These are phyloP conservation scores for Curvularia spicifera DNA, from an alignment of 2,329 filamentous ascomycete species.

Conservation along the genomic window DNA sequence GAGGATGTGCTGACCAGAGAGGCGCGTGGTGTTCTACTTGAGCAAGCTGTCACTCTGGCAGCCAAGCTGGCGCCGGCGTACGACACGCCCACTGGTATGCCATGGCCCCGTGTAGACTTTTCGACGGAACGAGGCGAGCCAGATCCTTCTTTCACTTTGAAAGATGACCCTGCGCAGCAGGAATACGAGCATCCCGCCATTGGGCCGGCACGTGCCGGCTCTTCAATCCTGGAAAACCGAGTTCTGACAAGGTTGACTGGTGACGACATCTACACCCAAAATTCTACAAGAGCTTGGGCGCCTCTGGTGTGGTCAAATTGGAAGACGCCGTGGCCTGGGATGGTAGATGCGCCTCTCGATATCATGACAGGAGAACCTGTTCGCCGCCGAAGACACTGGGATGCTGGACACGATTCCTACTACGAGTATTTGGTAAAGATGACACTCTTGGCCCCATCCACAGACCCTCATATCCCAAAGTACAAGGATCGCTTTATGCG, in stretches of 20 bases:
- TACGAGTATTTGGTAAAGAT: slow-evolving; percentile 54
- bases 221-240: slow-evolving; percentile 54
- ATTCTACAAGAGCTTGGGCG: slow-evolving; percentile 54
- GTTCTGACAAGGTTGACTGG: slow-evolving; percentile 52
- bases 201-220: slow-evolving; percentile 52
- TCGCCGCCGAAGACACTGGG: slow-evolving; percentile 52
- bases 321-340: slow-evolving; percentile 49
- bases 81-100: slow-evolving; percentile 52
- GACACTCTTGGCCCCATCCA: slow-evolving; percentile 45
- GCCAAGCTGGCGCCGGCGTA: slow-evolving; percentile 50
- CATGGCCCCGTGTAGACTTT: slow-evolving; percentile 56
- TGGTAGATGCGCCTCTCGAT: slow-evolving; percentile 53
- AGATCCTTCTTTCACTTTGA: slow-evolving; percentile 38
- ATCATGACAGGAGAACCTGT: slow-evolving; percentile 52
- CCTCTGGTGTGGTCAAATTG: slow-evolving; percentile 55
- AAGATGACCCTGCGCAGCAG: slow-evolving; percentile 38
- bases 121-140: slow-evolving; percentile 41
- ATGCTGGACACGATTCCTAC: slow-evolving; percentile 54
- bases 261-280: slow-evolving; percentile 49
- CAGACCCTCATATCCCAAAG: slow-evolving; percentile 42
- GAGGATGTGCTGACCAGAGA: slow-evolving; percentile 38
- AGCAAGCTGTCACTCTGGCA: slow-evolving; percentile 48
- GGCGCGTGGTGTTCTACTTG: slow-evolving; percentile 44
- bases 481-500: slow-evolving; percentile 46
- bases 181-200: slow-evolving; percentile 47